Evolutionary conservation across 441 rosid genomes (phyloP), one percentile per base, ranked within the genome.

Genomic region (Cnidoscolus chayamansa): DNA sequence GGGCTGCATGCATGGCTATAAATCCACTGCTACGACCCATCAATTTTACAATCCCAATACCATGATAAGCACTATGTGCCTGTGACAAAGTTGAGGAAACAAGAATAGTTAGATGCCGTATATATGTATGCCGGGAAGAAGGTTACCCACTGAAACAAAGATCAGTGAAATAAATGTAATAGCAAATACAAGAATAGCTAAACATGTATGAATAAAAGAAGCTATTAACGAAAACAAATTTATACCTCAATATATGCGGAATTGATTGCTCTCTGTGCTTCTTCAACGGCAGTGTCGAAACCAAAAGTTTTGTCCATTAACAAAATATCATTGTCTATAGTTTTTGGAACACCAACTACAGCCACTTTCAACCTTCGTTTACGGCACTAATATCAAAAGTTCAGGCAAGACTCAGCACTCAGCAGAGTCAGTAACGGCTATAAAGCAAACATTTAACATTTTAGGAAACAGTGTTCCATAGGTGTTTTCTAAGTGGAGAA

Each of bases 11-110:
- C 99, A 94, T 94, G 43, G 99, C 99, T 64, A 94, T 92, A 83
- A 79, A 95, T 74, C 98, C 99, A 80, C 99, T 95, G 79, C 80
- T 88, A 72, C 99, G 98, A 51, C 99, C 99, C 99, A 95, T 92
- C 84, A 95, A 79, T 87, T 95, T 95, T 78, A 95, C 97, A 48
- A 95, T 0, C 0, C 99, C 98, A 25, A 95, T 81, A 67, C 99
- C 99, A 84, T 93, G 99, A 82, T 88, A 95, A 70, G 99, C 98
- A 77, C 99, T 93, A 76, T 91, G 98, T 4, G 98, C 99, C 98
- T 94, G 66, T 54, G 13, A 73, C 16, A 72, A 74, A 65, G 63
- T 72, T 67, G 11, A 67, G 32, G 1, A 53, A 20, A 35, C 67
- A 54, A 49, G 7, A 1, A 66, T 30, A 40, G 65, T 73, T 73